Base-by-base conservation (phyloP, 495 filamentous ascomycete species). In the Barbatosphaeria neglecta region DNA sequence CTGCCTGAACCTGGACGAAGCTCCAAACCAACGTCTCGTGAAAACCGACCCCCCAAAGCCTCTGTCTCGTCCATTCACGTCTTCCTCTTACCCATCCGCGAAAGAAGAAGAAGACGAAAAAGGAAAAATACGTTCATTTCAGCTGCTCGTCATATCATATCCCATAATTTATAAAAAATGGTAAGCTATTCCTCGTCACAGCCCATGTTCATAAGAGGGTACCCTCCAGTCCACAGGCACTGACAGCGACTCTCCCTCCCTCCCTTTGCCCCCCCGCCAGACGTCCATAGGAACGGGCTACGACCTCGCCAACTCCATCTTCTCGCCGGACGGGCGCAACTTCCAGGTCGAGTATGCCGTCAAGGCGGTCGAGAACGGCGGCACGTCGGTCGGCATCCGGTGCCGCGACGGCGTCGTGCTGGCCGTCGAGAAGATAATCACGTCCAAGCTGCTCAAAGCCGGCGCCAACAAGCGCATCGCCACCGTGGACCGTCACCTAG, bases 241-340 rank as follows among this genome's bases (percentile, higher is more conserved):
- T 15, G 19, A 20, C 13, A 33, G 25, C 44, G 22, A 33, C 11
- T 19, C 50, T 48, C 37, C 47, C 52, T 8, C 17, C 20, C 23
- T 18, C 18, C 22, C 7, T 44, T 31, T n/a, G n/a, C n/a, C 19
- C 7, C 13, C 37, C 24, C 22, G 37, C 37, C 43, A 97, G 92
- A 98, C 92, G 59, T 98, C 92, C 57, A 98, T 98, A 81, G 92
- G 92, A 62, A 98, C 92, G 57, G 92, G 92, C 59, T 98, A 98
- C 70, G 92, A 98, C 79, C 85, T 98, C 62, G 85, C 86, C 57
- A 98, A 98, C 77, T 97, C 93, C 57, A 90, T 96, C 69, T 98
- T 96, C 75, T 96, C 90, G 28, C 92, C 92, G 47, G 92, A 98
- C 73, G 92, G 92, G 65, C 83, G 92, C 53, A 98, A 98, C 69